These are phyloP conservation scores for Helianthus tuberosus DNA, from an alignment of 129 eudicot genomes.

Conservation along the genomic window DNA sequence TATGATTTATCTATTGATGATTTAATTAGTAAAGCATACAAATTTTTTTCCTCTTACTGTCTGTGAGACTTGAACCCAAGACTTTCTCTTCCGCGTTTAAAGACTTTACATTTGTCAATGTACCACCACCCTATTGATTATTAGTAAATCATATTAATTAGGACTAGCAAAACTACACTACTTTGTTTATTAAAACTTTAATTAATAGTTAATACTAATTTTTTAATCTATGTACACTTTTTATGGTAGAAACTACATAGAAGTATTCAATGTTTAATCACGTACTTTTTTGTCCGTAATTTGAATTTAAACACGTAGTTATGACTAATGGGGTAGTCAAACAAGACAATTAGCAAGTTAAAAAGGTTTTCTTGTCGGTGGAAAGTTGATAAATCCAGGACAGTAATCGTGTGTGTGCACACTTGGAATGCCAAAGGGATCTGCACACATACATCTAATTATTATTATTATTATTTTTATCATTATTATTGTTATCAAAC, in stretches of 20 bases:
- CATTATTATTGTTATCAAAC: not conserved
- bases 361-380: constrained; percentile 34
- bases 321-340: constrained; percentile 33
- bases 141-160: not conserved
- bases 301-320: constrained; percentile 14
- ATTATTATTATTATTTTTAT: not conserved
- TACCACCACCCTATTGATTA: no score
- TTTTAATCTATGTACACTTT: not conserved
- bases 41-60: no score
- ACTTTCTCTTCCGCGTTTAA: no score
- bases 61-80: no score
- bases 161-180: not conserved
- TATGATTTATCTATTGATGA: no score
- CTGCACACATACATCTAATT: not conserved
- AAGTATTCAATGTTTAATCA: constrained; percentile 8
- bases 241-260: not conserved
- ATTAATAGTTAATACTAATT: not conserved
- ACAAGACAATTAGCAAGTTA: constrained; percentile 30
- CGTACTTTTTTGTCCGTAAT: constrained; percentile 28
- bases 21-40: no score
- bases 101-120: no score
- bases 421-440: constrained; percentile 38
- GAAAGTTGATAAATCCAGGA: constrained; percentile 37
- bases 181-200: not conserved
- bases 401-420: constrained; percentile 45